phyloP scores from a whole-genome alignment of 2,329 filamentous ascomycete genomes.

The Calonectria multiphialidica region DNA sequence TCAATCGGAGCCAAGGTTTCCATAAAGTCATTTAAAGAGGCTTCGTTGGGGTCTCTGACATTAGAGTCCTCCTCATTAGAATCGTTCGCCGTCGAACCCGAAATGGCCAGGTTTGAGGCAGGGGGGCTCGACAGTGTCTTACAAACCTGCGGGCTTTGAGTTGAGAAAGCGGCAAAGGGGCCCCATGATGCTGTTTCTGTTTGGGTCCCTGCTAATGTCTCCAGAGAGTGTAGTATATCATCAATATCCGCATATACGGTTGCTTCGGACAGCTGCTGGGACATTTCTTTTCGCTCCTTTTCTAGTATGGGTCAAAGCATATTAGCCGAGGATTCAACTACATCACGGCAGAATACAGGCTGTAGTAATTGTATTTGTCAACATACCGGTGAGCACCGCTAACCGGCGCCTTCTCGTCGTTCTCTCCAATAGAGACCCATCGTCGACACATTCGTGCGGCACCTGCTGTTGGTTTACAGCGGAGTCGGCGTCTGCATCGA shows the following conservation, averaged over 20 bases:
- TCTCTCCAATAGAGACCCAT: neutral
- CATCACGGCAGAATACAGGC: too few relatives aligned
- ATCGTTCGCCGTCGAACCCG: neutral
- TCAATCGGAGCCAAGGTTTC: neutral
- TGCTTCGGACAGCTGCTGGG: neutral
- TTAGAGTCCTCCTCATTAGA: neutral
- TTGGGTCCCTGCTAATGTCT: neutral
- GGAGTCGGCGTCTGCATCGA: neutral
- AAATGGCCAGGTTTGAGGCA: neutral
- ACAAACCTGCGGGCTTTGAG: neutral
- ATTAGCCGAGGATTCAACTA: neutral
- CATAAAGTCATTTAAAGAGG: neutral
- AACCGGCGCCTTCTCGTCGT: neutral
- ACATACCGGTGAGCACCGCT: neutral
- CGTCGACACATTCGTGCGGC: neutral
- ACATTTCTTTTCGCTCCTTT: neutral
- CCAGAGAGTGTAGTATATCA: neutral
- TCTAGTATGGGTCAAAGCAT: neutral
- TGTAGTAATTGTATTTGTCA: too few relatives aligned
- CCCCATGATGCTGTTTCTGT: neutral
- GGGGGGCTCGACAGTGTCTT: neutral
- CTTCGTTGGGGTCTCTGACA: neutral
- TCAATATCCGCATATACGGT: neutral
- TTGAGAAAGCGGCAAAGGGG: neutral
- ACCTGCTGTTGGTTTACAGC: neutral